A percentile compares a stretch with the other conserved stretches of the same genome.
These are phyloP conservation scores for Solioccasus polychromus DNA, from an alignment of 768 basidiomycete species.

Conservation along the genomic window DNA sequence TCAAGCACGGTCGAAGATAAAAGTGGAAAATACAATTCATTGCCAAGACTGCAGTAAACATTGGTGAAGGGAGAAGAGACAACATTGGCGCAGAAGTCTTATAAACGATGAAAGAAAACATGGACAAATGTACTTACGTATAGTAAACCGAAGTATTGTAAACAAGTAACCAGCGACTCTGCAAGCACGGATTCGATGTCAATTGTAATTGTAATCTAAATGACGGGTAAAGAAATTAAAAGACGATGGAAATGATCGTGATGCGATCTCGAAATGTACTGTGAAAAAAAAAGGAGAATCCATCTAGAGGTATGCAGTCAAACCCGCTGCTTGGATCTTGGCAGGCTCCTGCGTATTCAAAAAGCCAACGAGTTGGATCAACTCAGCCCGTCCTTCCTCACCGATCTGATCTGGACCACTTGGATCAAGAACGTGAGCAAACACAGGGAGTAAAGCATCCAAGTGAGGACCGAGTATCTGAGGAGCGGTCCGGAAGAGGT, in stretches of 20 bases:
- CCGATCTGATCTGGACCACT: constrained; percentile 71
- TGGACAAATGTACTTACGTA: constrained; percentile 25
- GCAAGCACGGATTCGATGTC: constrained; percentile 12
- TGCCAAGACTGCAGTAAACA: no score
- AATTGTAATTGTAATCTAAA: constrained; percentile 25
- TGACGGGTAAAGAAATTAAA: constrained; percentile 7
- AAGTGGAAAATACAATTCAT: no score
- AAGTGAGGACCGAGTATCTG: constrained; percentile 69
- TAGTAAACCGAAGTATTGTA: constrained; percentile 11
- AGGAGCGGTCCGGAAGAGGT: constrained; percentile 77
- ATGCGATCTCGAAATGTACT: neutral
- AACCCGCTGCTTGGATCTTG: constrained; percentile 79
- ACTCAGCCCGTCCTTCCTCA: constrained; percentile 70
- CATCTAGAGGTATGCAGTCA: constrained; percentile 51
- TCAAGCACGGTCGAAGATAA: no score
- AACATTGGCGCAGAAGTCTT: no score
- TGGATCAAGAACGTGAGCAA: constrained; percentile 80
- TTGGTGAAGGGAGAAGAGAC: no score
- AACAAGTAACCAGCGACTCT: constrained; percentile 4
- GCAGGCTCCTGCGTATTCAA: constrained; percentile 74
- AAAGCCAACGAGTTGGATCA: constrained; percentile 69
- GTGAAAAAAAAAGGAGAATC: constrained; percentile 2
- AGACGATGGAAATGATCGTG: no score
- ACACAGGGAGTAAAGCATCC: constrained; percentile 75
- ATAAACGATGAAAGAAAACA: no score